Base-by-base conservation (phyloP, 139 green algal genomes). In the Chlorella ohadii region DNA sequence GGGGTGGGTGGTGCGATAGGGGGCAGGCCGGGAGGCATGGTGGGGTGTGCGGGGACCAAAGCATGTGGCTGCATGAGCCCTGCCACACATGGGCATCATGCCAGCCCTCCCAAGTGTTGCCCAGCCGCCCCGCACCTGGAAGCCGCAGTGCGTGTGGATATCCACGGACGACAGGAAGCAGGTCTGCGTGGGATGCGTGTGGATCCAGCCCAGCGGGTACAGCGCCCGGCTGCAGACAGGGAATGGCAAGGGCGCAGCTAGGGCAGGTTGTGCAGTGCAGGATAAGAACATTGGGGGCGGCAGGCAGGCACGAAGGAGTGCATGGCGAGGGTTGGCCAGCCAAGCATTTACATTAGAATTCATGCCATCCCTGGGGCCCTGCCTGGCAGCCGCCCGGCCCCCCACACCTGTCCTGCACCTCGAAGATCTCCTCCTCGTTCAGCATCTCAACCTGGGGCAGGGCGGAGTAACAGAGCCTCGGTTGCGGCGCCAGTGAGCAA, bases 141-240 rank as follows among this genome's bases (percentile, higher is more conserved):
- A 98, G 74, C 92, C 90, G 70, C 89, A 95, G 66, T 97, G 94
- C 0, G 96, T 99, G 92, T 99, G 97, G 3, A 99, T 88, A 81
- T 99, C 97, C 23, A 99, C 91, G 11, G 91, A 96, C 0, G 94
- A 98, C 73, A 99, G 91, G 91, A 99, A 99, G 91, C 97, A 99
- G 25, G 95, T 95, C 89, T 98, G 95, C 31, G 95, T 95, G 38
- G 97, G 97, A 90, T 99, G 97, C 4, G 97, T 99, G 91, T 99
- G 96, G 79, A 99, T 98, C 96, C 96, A 99, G 61, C 96, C 96
- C 44, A 99, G 81, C 23, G 96, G 92, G 89, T 96, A 98, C 51
- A 98, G 86, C 64, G 90, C 89, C 47, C 88, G 84, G 63, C 76
- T 59, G 51, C 44, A 51, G 44, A 51, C 44, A 51, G 44, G 44